These are phyloP conservation scores for Cladosporium sp. DNA, from an alignment of 2,329 filamentous ascomycete genomes.

Conservation along the genomic window DNA sequence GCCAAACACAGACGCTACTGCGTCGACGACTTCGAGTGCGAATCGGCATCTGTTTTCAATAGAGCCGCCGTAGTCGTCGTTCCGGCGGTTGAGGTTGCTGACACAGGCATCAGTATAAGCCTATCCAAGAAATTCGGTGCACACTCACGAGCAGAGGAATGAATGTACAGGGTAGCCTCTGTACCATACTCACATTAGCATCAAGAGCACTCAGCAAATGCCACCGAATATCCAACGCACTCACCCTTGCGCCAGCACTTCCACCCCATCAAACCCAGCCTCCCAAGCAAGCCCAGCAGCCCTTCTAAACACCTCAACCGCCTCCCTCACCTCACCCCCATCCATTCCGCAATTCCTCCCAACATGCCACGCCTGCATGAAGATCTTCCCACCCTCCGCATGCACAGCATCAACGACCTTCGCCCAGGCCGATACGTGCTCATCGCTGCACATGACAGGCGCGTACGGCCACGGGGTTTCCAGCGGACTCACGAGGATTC, in stretches of 20 bases:
- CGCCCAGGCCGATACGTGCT: neutral
- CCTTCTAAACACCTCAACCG: neutral
- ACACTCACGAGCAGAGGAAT: constrained; percentile 9
- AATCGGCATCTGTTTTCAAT: constrained; percentile 1
- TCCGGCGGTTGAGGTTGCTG: neutral
- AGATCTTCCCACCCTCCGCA: constrained; percentile 4
- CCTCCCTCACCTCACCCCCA: neutral
- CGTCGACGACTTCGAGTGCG: neutral
- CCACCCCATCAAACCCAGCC: constrained; percentile 6
- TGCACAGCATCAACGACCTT: constrained; percentile 7
- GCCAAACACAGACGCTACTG: neutral
- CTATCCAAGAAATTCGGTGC: rapidly evolving
- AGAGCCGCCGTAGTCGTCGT: neutral
- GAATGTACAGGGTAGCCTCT: constrained; percentile 3
- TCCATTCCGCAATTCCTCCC: neutral
- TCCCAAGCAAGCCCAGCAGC: neutral
- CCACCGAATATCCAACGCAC: no score
- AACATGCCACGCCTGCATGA: constrained; percentile 8
- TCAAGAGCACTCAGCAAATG: no score
- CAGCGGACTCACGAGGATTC: neutral
- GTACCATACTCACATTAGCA: neutral
- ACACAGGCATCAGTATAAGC: neutral
- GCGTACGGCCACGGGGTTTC: neutral
- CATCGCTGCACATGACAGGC: neutral
- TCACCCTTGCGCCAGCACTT: constrained; percentile 9